Base-by-base conservation (phyloP, 768 basidiomycete genomes). In the Collybiopsis confluens region DNA sequence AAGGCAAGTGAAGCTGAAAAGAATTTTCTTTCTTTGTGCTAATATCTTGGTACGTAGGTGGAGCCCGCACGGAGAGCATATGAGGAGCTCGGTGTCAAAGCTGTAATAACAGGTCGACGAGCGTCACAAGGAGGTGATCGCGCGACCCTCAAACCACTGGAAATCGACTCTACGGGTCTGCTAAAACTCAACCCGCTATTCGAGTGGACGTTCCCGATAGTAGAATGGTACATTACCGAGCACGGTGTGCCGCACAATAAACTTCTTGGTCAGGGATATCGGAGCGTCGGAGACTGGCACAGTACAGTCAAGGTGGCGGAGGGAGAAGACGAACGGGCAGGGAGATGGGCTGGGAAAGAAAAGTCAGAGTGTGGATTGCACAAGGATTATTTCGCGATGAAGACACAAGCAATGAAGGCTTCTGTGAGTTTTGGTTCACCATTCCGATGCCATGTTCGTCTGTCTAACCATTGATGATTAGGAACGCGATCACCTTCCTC, bases 331-430 rank as follows among this genome's bases (percentile, higher is more conserved):
- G 97, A 99, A 70, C 81, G 97, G 23, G 85, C 88, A 1, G 96
- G 96, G 1, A 73, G 97, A 51, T 99, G 97, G 97, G 85, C 87
- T 2, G 92, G 90, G 5, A 86, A 79, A 65, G 76, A 78, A 56
- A 99, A 98, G 78, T 92, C 92, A 2, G 96, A 98, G 68, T 98
- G 97, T 68, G 97, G 97, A 2, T 67, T 99, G 57, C 96, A 99
- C 69, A 82, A 86, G 68, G 92, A 98, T 62, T 96, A 90, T 66
- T 94, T 88, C 64, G 73, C 78, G 60, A 81, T 91, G 81, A 86
- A 85, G 61, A 70, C 70, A 2, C 77, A 79, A 48, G 80, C 77
- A 2, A 75, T 78, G 63, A 27, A 51, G 49, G 64, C 44, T 41
- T 27, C 41, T 35, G n/a, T 33, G 23, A 33, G 28, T n/a, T 9